These are phyloP conservation scores for Phlebopus sp. DNA, from an alignment of 1,284 basidiomycete species.

Conservation along the genomic window DNA sequence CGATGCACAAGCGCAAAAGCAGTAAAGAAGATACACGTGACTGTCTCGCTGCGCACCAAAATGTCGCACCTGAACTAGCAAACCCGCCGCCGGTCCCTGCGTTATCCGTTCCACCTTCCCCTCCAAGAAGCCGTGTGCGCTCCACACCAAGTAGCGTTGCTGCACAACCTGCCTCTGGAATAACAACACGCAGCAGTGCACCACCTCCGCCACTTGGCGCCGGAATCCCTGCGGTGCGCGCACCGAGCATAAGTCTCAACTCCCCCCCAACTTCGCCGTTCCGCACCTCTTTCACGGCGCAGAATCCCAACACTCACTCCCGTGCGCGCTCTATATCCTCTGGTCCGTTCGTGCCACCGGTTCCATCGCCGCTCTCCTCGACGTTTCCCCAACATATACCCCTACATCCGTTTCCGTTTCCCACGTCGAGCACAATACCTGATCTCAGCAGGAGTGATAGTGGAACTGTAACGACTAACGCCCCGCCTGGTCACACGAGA, in stretches of 20 bases:
- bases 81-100: slow-evolving; percentile 11
- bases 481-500: slow-evolving; percentile 37
- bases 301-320: slow-evolving; percentile 36
- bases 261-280: slow-evolving; percentile 44
- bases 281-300: slow-evolving; percentile 46
- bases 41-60: not conserved
- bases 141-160: slow-evolving; percentile 35
- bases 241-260: slow-evolving; percentile 28
- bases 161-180: slow-evolving; percentile 14
- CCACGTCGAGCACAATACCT: slow-evolving; percentile 20
- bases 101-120: slow-evolving; percentile 19
- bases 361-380: slow-evolving; percentile 33
- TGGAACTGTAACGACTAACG: slow-evolving; percentile 2
- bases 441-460: slow-evolving; percentile 19
- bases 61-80: not conserved
- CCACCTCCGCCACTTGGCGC: slow-evolving; percentile 36
- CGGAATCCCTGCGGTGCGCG: slow-evolving; percentile 37
- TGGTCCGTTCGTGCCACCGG: slow-evolving; percentile 49
- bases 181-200: slow-evolving; percentile 21
- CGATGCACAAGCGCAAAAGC: slow-evolving; percentile 35
- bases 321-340: slow-evolving; percentile 55
- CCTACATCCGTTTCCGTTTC: slow-evolving; percentile 25
- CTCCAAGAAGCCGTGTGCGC: slow-evolving; percentile 34
- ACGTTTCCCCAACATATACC: slow-evolving; percentile 23
- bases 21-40: slow-evolving; percentile 29